Evolutionary conservation across 768 basidiomycete species (phyloP).

Genomic region (Crassisporium funariophilum): DNA sequence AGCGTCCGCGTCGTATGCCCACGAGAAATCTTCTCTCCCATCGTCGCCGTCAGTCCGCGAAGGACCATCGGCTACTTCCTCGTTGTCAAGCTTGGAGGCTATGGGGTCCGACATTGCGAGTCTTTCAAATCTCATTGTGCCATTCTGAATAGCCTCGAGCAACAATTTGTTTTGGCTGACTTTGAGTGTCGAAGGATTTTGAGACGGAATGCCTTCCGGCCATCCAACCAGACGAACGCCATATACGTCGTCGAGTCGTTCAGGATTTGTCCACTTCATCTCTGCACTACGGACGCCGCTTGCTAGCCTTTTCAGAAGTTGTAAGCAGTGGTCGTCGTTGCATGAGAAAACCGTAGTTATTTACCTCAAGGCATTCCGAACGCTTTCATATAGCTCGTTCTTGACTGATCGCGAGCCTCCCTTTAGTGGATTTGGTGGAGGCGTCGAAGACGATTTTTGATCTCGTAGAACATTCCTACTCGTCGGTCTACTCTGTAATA

Average conservation of each 20-base stretch:
- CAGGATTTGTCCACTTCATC: constrained; percentile 77
- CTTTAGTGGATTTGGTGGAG: constrained; percentile 27
- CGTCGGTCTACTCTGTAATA: constrained; percentile 13
- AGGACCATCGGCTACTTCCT: constrained; percentile 6
- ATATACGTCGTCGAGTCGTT: constrained; percentile 52
- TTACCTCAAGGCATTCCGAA: constrained; percentile 59
- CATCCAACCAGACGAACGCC: constrained; percentile 65
- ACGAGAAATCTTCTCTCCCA: constrained; percentile 40
- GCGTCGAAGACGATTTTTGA: constrained; percentile 18
- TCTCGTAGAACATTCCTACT: constrained; percentile 5
- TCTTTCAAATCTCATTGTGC: constrained; percentile 51
- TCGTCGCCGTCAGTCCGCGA: constrained; percentile 11
- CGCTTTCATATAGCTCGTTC: constrained; percentile 53
- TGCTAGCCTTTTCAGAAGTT: constrained; percentile 38
- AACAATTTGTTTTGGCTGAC: constrained; percentile 54
- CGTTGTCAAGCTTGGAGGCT: neutral
- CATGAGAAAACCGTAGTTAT: constrained; percentile 9
- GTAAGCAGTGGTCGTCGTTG: neutral
- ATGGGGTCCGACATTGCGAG: constrained; percentile 9
- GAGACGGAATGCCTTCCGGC: constrained; percentile 57
- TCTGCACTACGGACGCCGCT: constrained; percentile 67
- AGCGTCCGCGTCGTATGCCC: constrained; percentile 44
- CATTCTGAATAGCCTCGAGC: constrained; percentile 49
- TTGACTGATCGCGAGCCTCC: constrained; percentile 43
- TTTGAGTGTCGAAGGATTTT: constrained; percentile 65